These are phyloP conservation scores for Aspergillus kassunensis DNA, from an alignment of 495 filamentous ascomycete species.

Conservation along the genomic window DNA sequence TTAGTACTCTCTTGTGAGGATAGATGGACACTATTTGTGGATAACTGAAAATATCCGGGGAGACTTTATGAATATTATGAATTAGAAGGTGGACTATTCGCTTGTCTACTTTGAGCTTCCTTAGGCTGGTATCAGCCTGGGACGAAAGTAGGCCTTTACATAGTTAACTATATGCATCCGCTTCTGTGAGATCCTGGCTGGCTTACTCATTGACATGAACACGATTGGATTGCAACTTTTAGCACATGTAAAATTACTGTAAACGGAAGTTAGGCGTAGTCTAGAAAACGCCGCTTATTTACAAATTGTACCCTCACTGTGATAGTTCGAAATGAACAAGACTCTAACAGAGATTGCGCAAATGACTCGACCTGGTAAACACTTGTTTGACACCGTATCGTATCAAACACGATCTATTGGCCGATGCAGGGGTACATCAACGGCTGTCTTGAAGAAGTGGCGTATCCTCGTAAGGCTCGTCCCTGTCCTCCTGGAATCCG, in stretches of 20 bases:
- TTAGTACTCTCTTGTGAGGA: no score
- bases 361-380: no score
- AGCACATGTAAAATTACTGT: no score
- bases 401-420: no score
- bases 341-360: no score
- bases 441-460: slow-evolving; percentile 33
- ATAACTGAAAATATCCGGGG: not conserved
- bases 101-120: not conserved
- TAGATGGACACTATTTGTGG: no score
- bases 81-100: slow-evolving; percentile 3
- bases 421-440: not conserved
- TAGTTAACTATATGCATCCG: not conserved
- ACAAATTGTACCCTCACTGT: no score
- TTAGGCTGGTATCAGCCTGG: not conserved
- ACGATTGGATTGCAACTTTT: slow-evolving; percentile 4
- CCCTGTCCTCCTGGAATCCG: slow-evolving; percentile 14
- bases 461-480: slow-evolving; percentile 36
- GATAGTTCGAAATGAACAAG: no score
- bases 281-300: no score
- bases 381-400: no score
- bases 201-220: slow-evolving; percentile 5
- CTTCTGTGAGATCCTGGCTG: slow-evolving; percentile 2
- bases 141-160: not conserved
- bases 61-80: slow-evolving; percentile 19
- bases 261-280: no score